Evolutionary conservation across 257 asterid species (phyloP).

Genomic region (Linderniella brevidens): DNA sequence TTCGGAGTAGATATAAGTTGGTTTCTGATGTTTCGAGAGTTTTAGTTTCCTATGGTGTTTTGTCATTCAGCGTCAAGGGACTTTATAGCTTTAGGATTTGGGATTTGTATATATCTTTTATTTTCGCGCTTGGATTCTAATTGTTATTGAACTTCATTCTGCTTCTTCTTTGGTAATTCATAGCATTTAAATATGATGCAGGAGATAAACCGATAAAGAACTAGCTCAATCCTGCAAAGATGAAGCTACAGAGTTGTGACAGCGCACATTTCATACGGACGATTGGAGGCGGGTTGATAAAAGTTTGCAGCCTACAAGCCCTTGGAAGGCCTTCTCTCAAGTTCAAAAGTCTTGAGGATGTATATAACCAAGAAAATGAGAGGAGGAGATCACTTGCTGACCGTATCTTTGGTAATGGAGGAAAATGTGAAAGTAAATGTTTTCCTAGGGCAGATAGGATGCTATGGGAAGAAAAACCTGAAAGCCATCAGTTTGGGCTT

Average conservation of each 20-base stretch:
- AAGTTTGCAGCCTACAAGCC: slow-evolving; percentile 21
- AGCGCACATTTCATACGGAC: slow-evolving; percentile 35
- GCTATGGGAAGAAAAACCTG: slow-evolving; percentile 17
- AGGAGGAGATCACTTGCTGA: slow-evolving; percentile 13
- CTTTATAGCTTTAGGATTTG: too few species aligned
- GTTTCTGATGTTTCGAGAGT: too few species aligned
- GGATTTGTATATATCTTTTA: too few species aligned
- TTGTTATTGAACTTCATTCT: too few species aligned
- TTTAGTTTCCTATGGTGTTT: too few species aligned
- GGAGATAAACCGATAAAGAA: too few species aligned
- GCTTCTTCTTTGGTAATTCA: too few species aligned
- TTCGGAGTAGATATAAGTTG: too few species aligned
- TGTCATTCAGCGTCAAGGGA: too few species aligned
- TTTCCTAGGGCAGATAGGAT: slow-evolving; percentile 23
- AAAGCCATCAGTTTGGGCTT: slow-evolving; percentile 10
- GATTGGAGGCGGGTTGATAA: slow-evolving; percentile 21
- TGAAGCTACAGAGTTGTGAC: slow-evolving; percentile 36
- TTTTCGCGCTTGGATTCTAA: too few species aligned
- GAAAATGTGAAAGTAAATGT: slow-evolving; percentile 14
- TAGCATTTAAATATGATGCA: too few species aligned
- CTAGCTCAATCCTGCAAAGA: slow-evolving; percentile 9
- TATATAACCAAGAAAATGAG: slow-evolving; percentile 24
- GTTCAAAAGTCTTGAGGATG: slow-evolving; percentile 29
- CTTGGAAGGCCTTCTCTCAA: slow-evolving; percentile 22
- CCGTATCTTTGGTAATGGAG: slow-evolving; percentile 11